Evolutionary conservation across 345 rosid species (phyloP), one percentile per base, ranked within the genome.

Genomic region (Hirschfeldia incana): DNA sequence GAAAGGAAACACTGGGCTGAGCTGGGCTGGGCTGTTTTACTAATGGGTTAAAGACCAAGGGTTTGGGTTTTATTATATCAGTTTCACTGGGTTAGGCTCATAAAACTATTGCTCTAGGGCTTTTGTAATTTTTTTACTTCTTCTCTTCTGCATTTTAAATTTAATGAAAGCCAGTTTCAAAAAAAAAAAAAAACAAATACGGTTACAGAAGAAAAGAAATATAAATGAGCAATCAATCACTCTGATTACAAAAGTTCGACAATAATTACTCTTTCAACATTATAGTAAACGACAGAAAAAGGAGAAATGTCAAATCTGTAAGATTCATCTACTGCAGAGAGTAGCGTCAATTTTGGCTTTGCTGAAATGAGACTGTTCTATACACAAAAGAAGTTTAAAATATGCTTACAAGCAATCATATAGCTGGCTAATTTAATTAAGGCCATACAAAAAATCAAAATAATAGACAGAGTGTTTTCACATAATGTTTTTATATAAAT

Each of bases 291-390:
- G 67, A 59, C 9, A 76, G 63, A 34, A 66, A 66, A 64, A 49
- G 13, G 9, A 51, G 42, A 63, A 5, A 36, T 73, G 57, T 73
- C 73, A 73, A 67, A 67, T 78, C 82, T 67, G 33, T 44, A 32
- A 59, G 77, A 59, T 67, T 73, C 64, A 78, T 71, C 39, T 71
- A 65, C 49, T 65, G 60, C 16, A 70, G 59, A 70, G 71, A 70
- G 34, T 70, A 70, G 76, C 67, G 49, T 37, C 33, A 27, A 16
- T 53, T 55, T 66, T 65, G 76, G 76, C 67, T 65, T 63, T 64
- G 44, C 44, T 65, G 61, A 4, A 72, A 37, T 65, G 72, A 78
- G 28, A 39, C 26, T 62, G 57, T 49, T 62, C 8, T 62, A 70
- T 62, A 77, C 65, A 51, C 58, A 53, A 46, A 27, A 57, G 8